Evolutionary conservation across 768 basidiomycete genomes (phyloP), one percentile per base, ranked within the genome.

Genomic region (Pleurotus djamor): DNA sequence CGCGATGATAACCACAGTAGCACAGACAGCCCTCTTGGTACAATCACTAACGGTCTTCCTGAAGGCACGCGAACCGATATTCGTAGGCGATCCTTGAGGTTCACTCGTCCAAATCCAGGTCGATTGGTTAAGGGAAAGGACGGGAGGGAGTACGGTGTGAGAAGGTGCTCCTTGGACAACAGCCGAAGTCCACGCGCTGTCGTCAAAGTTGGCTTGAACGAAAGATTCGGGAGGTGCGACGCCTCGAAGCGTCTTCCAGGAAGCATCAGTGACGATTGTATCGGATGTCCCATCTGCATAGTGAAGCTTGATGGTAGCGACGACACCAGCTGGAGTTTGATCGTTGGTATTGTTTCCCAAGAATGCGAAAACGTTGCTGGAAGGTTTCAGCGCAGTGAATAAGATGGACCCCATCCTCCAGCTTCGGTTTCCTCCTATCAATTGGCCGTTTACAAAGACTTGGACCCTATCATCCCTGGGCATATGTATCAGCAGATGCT

Each of bases 51-150:
- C 10, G 13, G 45, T 58, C 45, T 58, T 58, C 32, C 57, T 28
- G 57, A 58, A 58, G 3, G 45, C 43, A 10, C 57, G 57, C 8
- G 2, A 2, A 33, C 57, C 57, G 5, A 28, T 28, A 28, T 17
- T 32, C 14, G 57, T 44, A 14, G 57, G 45, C 5, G 3, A 28
- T 5, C 57, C 57, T 16, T 48, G 33, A 4, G 4, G 9, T 12
- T 58, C 57, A 8, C 38, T 16, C 32, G 57, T 48, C 57, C 57
- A 58, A 35, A 58, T 58, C 57, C 57, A 58, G 5, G 37, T 49
- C n/a, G 57, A 48, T 6, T 48, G 9, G 7, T 47, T 34, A 47
- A 58, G 32, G 5, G 13, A 4, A 10, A 58, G 45, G 5, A 49
- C 57, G 33, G 57, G 33, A 13, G 45, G 45, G 8, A 58, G 12